phyloP scores from a whole-genome alignment of 768 basidiomycete genomes.

The Trametes elegans region DNA sequence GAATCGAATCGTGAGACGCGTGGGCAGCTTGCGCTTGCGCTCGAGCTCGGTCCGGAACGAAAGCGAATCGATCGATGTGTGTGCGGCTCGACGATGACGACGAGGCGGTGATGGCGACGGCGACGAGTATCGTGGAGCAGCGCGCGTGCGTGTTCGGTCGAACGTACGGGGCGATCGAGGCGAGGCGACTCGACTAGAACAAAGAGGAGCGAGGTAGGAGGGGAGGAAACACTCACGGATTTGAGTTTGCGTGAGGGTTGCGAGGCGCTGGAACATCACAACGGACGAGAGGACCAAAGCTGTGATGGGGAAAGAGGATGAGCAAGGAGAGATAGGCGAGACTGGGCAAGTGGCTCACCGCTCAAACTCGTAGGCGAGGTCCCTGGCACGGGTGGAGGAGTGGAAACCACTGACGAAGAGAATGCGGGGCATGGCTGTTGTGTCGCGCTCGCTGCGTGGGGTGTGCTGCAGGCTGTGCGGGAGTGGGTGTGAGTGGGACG shows the following conservation, averaged over 20 bases:
- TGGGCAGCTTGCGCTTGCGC: constrained; percentile 17
- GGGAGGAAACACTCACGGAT: constrained; percentile 67
- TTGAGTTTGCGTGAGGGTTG: constrained; percentile 68
- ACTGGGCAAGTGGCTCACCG: constrained; percentile 42
- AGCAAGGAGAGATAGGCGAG: not conserved
- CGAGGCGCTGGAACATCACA: constrained; percentile 90
- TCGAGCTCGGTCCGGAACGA: constrained; percentile 1
- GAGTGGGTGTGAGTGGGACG: no score
- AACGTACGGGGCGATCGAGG: constrained; percentile 13
- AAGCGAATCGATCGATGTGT: not conserved
- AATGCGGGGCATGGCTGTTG: constrained; percentile 64
- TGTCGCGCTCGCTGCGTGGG: not conserved
- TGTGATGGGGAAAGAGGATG: constrained; percentile 29
- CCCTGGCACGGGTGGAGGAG: constrained; percentile 76
- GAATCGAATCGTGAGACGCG: constrained; percentile 17
- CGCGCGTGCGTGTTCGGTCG: not conserved
- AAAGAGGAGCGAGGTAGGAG: constrained; percentile 20
- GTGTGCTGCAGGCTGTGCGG: not conserved
- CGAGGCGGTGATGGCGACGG: not conserved
- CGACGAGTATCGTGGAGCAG: constrained; percentile 16
- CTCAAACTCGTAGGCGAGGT: constrained; percentile 87
- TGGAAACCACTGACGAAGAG: constrained; percentile 87
- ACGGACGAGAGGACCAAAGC: constrained; percentile 79
- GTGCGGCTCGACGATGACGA: constrained; percentile 4
- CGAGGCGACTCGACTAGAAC: constrained; percentile 35